Evolutionary conservation across 306 rosid genomes (phyloP).

Genomic region (Dryas alaskensis): DNA sequence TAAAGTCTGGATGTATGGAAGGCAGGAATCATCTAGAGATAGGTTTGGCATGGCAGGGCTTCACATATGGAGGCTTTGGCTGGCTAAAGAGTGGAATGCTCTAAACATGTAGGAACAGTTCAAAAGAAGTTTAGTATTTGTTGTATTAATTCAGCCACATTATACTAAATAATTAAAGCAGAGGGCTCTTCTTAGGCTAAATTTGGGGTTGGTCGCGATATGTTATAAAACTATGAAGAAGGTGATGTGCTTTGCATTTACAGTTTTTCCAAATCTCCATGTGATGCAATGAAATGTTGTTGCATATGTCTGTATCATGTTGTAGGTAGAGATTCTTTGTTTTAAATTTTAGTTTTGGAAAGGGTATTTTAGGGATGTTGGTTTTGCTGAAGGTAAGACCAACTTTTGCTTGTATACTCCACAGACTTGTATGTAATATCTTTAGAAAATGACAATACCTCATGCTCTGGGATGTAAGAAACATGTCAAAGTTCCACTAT

Average conservation of each 20-base stretch:
- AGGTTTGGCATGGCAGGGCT: not conserved
- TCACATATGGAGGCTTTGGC: not conserved
- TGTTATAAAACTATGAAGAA: no score
- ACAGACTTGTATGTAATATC: not conserved
- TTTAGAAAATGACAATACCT: not conserved
- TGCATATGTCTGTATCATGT: not conserved
- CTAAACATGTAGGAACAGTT: not conserved
- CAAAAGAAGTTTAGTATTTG: not conserved
- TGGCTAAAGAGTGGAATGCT: not conserved
- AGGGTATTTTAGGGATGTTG: not conserved
- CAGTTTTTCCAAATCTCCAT: no score
- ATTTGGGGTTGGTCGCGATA: no score
- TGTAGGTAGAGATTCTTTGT: not conserved
- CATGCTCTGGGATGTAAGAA: not conserved
- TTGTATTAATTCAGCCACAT: no score
- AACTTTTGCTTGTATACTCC: not conserved
- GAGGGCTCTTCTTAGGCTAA: no score
- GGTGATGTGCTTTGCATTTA: no score
- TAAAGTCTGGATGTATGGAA: no score
- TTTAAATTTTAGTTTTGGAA: not conserved
- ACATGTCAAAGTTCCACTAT: constrained; percentile 7
- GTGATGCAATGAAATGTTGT: not conserved
- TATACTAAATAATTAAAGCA: no score
- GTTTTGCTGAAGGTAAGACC: not conserved
- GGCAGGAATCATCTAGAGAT: no score